phyloP scores from a whole-genome alignment of 108 stramenopile species.

The Nannochloropsis salina region DNA sequence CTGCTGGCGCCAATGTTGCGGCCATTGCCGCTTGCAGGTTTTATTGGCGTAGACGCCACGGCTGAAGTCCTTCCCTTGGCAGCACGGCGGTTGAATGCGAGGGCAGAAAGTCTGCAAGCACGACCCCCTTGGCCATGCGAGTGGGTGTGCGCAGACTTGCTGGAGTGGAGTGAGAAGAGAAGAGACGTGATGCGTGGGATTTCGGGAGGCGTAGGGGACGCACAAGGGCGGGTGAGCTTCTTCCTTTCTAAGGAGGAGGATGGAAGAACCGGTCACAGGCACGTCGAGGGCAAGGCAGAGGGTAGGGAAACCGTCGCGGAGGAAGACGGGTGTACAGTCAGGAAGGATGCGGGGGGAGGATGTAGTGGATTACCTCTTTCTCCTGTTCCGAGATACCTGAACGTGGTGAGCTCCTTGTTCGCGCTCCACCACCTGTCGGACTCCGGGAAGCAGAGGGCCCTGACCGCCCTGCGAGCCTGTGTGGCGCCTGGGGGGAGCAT shows the following conservation, averaged over 20 bases:
- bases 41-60: background rate
- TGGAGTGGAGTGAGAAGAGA: background rate
- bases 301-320: background rate
- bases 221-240: too few relatives aligned
- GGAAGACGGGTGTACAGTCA: background rate
- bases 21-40: slow-evolving; percentile 6
- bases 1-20: background rate
- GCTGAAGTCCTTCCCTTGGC: background rate
- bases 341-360: too few relatives aligned
- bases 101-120: background rate
- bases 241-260: too few relatives aligned
- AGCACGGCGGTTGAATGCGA: background rate
- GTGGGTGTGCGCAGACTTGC: background rate
- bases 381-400: background rate
- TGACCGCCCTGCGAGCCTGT: background rate
- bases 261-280: too few relatives aligned
- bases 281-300: too few relatives aligned
- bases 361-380: background rate
- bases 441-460: background rate
- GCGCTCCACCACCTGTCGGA: background rate
- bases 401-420: background rate
- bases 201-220: too few relatives aligned
- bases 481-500: background rate
- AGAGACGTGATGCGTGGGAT: too few relatives aligned
- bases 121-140: background rate